Percentiles rank a stretch among this genome's conserved stretches.
These are phyloP conservation scores for Fragaria nilgerrensis DNA, from an alignment of 306 rosid genomes.

Conservation along the genomic window DNA sequence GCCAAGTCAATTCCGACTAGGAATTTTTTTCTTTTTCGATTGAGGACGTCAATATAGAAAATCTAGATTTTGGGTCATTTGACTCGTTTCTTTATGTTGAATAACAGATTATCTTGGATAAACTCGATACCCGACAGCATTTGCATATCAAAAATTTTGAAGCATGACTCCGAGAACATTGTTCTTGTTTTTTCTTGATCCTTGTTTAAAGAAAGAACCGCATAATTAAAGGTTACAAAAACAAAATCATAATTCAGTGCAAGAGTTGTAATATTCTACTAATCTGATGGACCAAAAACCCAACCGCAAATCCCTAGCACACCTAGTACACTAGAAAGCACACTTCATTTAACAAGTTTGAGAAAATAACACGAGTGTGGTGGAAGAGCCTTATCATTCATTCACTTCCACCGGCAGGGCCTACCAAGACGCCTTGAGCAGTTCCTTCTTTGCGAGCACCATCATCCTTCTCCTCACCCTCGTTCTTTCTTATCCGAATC, in stretches of 20 bases:
- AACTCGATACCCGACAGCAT: background rate
- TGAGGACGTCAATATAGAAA: too few relatives aligned
- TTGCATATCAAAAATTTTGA: background rate
- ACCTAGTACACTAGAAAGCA: constrained; percentile 8
- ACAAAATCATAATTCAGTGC: constrained; percentile 1
- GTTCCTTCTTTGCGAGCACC: constrained; percentile 75
- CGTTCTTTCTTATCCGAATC: constrained; percentile 72
- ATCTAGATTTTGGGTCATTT: background rate
- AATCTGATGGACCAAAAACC: constrained; percentile 16
- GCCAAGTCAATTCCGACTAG: too few relatives aligned
- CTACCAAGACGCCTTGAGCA: constrained; percentile 94
- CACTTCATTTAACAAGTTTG: background rate
- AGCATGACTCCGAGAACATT: background rate
- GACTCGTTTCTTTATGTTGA: background rate
- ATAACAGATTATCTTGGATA: background rate
- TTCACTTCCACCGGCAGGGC: constrained; percentile 72
- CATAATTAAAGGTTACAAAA: background rate
- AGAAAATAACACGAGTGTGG: background rate
- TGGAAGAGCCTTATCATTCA: constrained; percentile 22
- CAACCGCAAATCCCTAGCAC: background rate
- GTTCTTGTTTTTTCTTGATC: background rate
- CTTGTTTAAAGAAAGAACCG: background rate
- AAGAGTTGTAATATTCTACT: constrained; percentile 17
- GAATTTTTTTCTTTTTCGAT: too few relatives aligned
- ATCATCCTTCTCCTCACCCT: constrained; percentile 67